Base-by-base conservation (phyloP, 805 yeast species). In the Ogataea pignaliae region DNA sequence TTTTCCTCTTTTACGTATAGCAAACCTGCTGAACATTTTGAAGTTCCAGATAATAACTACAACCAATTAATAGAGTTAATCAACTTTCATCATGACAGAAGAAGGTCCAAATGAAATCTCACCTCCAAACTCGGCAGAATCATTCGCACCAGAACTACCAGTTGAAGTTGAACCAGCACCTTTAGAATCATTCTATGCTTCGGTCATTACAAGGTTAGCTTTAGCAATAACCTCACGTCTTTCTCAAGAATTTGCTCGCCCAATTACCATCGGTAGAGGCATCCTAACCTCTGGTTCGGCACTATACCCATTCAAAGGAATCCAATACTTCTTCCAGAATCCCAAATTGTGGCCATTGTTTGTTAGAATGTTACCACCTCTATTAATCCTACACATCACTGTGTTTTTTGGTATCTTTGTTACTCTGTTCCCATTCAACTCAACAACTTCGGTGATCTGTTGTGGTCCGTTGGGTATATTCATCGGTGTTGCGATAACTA, bases 381-480 rank as follows among this genome's bases (percentile, higher is more conserved):
- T 53, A 14, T 30, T 56, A 29, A 35, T 56, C 5, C 41, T 58
- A 14, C 54, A 55, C 37, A 14, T 49, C n/a, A 37, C 54, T 7
- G 55, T 53, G 10, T 53, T 55, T 32, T 16, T 43, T 10, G 39
- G 50, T 9, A 46, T 60, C 0, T 54, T 55, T 35, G 29, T 47
- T 9, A 43, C 51, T 1, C 35, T 63, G 34, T 51, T 55, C 31
- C 57, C 64, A 11, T 43, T 60, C 14, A 61, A 60, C 39, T 32
- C 56, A 1, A 21, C 55, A 2, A 41, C 54, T 16, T 47, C 55
- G 7, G 41, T 54, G 16, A 10, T 52, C 12, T 50, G 55, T 10
- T 41, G 53, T 18, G 65, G 65, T 1, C 66, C 66, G 6, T 39
- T 60, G 9, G 67, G 65, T 3, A 36, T 61, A 2, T 39, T 56